Conservation (phyloP, 768 basidiomycete species). For the Pleurotus pulmonarius region DNA sequence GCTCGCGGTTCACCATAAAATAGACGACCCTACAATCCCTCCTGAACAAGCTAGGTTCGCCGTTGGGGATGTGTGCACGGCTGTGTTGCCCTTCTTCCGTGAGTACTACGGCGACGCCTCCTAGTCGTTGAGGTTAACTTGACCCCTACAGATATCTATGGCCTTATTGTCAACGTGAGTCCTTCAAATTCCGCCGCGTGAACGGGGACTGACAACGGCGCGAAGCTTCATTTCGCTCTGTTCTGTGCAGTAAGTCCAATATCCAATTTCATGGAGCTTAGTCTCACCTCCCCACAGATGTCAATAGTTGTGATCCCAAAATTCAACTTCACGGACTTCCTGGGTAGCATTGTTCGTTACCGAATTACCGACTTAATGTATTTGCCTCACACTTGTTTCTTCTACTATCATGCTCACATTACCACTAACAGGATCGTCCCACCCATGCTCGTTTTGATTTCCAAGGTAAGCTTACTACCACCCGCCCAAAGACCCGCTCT, state of each 20-base stretch:
- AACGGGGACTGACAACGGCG: too few relatives aligned
- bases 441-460: slow-evolving; percentile 30
- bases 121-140: background rate
- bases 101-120: slow-evolving; percentile 6
- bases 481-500: background rate
- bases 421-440: slow-evolving; percentile 24
- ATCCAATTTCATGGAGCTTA: background rate
- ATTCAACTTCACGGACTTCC: slow-evolving; percentile 37
- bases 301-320: slow-evolving; percentile 42
- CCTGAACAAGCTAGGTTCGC: slow-evolving; percentile 31
- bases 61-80: slow-evolving; percentile 37
- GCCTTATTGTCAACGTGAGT: slow-evolving; percentile 30
- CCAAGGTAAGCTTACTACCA: slow-evolving; percentile 22
- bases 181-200: background rate
- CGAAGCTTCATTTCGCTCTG: slow-evolving; percentile 29
- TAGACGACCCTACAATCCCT: slow-evolving; percentile 17
- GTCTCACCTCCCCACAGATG: slow-evolving; percentile 18
- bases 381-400: background rate
- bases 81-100: slow-evolving; percentile 34
- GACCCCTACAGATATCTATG: slow-evolving; percentile 34
- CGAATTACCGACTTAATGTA: slow-evolving; percentile 32
- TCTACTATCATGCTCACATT: background rate
- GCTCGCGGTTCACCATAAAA: slow-evolving; percentile 28
- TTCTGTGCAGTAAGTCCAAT: slow-evolving; percentile 29
- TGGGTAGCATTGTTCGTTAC: slow-evolving; percentile 36